A percentile compares a stretch with the other conserved stretches of the same genome.
Conservation (phyloP, 2,329 filamentous ascomycete genomes). For the Verruconis gallopava region DNA sequence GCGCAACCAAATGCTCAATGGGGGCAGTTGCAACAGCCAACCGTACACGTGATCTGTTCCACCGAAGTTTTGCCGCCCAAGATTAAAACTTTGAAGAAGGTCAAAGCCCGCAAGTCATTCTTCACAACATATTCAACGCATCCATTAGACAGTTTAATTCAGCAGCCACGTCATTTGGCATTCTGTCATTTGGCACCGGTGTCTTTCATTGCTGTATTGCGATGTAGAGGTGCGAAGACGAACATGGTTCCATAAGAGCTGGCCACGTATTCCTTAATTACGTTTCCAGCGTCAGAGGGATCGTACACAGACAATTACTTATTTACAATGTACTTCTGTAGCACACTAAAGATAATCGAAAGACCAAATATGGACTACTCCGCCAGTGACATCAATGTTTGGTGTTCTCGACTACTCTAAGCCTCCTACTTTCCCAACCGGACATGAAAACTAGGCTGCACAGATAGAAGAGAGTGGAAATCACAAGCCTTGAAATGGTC, state of each 20-base stretch:
- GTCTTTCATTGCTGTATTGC: slow-evolving; percentile 48
- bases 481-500: too few species aligned
- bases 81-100: background rate
- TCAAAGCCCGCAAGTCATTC: background rate
- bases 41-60: background rate
- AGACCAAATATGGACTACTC: too few species aligned
- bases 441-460: too few species aligned
- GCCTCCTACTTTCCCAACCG: too few species aligned
- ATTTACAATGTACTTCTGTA: too few species aligned
- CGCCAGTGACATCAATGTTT: too few species aligned
- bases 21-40: slow-evolving; percentile 1
- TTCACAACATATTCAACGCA: slow-evolving; percentile 44
- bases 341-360: too few species aligned
- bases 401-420: too few species aligned
- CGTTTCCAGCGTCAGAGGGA: slow-evolving; percentile 76
- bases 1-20: background rate
- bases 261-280: slow-evolving; percentile 55
- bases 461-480: too few species aligned
- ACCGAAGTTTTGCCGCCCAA: background rate
- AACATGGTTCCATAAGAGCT: slow-evolving; percentile 52
- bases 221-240: slow-evolving; percentile 49
- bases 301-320: slow-evolving; percentile 47
- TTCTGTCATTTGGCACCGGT: slow-evolving; percentile 33
- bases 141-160: slow-evolving; percentile 79
- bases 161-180: slow-evolving; percentile 37